These are phyloP conservation scores for Avena insularis DNA, from an alignment of 176 grass and related monocot genomes.

Conservation along the genomic window DNA sequence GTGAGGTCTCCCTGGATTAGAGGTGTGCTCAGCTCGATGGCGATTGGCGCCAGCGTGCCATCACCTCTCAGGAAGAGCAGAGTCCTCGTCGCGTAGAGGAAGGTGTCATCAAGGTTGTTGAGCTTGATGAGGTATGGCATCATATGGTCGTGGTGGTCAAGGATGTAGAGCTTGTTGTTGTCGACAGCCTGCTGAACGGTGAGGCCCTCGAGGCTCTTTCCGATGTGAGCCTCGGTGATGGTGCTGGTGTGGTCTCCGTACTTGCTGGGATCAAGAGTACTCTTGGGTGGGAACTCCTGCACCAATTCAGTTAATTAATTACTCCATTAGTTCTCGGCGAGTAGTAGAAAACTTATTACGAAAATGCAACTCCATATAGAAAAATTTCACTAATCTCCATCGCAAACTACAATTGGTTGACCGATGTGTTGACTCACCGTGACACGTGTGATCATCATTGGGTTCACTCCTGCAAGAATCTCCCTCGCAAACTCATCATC, in stretches of 20 bases:
- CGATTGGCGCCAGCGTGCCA: conserved; percentile 41
- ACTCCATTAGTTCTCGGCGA: background rate
- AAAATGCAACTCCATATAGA: too few relatives aligned
- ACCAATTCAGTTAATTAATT: background rate
- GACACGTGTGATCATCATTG: conserved; percentile 51
- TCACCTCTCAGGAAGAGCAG: conserved; percentile 45
- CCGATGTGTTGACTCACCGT: background rate
- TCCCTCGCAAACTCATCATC: conserved; percentile 71
- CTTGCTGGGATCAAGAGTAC: conserved; percentile 51
- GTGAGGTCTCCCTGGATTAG: background rate
- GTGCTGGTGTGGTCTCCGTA: conserved; percentile 22
- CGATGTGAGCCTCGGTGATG: conserved; percentile 50
- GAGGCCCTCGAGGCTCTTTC: conserved; percentile 42
- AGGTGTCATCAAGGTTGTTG: conserved; percentile 33
- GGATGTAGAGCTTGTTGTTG: background rate
- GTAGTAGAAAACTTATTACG: too few relatives aligned
- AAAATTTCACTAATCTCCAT: too few relatives aligned
- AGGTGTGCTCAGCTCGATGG: conserved; percentile 54
- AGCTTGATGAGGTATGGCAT: conserved; percentile 46
- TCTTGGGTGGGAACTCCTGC: conserved; percentile 57
- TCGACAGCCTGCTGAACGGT: conserved; percentile 45
- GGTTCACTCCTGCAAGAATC: conserved; percentile 7
- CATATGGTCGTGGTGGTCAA: conserved; percentile 54
- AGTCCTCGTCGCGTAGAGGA: conserved; percentile 51
- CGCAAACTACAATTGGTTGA: too few relatives aligned